phyloP scores from a whole-genome alignment of 345 rosid genomes.

The Eucalyptus globulus region DNA sequence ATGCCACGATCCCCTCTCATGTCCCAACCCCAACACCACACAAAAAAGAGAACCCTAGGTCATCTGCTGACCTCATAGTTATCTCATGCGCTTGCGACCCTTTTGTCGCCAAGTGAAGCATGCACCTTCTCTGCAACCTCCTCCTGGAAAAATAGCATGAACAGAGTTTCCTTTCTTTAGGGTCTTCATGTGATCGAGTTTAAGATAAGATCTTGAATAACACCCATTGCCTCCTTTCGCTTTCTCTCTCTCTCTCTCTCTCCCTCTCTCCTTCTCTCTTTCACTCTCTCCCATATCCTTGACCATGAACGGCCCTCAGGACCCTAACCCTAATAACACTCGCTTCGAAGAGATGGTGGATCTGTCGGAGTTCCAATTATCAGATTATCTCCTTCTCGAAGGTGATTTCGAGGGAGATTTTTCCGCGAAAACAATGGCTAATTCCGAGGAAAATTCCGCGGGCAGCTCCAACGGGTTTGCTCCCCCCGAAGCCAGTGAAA shows the following conservation, averaged over 20 bases:
- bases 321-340: slow-evolving; percentile 29
- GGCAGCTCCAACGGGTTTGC: slow-evolving; percentile 5
- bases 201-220: neutral
- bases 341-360: neutral
- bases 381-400: slow-evolving; percentile 22
- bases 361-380: slow-evolving; percentile 17
- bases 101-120: neutral
- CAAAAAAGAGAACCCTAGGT: neutral
- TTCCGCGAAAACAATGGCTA: slow-evolving; percentile 3
- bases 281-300: neutral
- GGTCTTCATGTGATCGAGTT: neutral
- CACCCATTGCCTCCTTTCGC: neutral
- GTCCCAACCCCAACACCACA: neutral
- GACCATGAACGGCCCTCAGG: slow-evolving; percentile 20
- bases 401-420: slow-evolving; percentile 9
- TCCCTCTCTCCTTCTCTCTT: neutral
- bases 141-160: neutral
- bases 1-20: neutral
- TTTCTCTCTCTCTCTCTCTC: neutral
- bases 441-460: neutral
- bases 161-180: neutral
- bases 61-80: neutral
- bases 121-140: neutral
- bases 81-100: neutral
- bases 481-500: neutral